Evolutionary conservation across 495 filamentous ascomycete genomes (phyloP).

Genomic region (Xylaria telfairii): DNA sequence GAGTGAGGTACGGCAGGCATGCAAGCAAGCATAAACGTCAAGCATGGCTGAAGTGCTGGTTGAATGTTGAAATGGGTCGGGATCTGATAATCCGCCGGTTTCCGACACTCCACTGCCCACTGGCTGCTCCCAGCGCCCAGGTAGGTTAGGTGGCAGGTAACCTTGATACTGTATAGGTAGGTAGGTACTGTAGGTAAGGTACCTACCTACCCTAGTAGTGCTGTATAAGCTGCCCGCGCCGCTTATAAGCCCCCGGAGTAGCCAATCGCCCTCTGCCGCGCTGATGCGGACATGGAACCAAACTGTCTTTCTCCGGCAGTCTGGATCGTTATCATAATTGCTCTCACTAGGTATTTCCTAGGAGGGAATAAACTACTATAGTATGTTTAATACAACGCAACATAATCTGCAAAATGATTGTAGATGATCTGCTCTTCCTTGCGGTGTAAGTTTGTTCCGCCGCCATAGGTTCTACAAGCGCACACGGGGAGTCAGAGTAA

Average conservation of each 20-base stretch:
- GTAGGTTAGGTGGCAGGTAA: background rate
- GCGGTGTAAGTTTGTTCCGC: constrained; percentile 1
- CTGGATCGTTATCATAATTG: background rate
- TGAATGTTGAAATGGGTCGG: background rate
- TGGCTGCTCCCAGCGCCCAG: background rate
- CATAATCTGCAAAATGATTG: background rate
- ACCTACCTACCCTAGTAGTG: background rate
- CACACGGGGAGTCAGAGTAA: background rate
- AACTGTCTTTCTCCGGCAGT: background rate
- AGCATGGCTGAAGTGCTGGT: background rate
- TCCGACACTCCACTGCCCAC: constrained; percentile 7
- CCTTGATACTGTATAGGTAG: no score
- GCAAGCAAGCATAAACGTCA: background rate
- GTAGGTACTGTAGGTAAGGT: background rate
- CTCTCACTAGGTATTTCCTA: background rate
- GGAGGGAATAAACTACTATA: background rate
- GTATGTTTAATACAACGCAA: no score
- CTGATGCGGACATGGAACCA: constrained; percentile 1
- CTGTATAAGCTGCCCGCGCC: constrained; percentile 4
- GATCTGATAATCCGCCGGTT: constrained; percentile 14
- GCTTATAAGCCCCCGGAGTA: background rate
- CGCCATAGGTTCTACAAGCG: background rate
- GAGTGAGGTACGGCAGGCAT: background rate
- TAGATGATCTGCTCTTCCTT: background rate
- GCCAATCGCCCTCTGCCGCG: constrained; percentile 7